Base-by-base conservation (phyloP, 345 rosid species). In the Lumnitzera racemosa region DNA sequence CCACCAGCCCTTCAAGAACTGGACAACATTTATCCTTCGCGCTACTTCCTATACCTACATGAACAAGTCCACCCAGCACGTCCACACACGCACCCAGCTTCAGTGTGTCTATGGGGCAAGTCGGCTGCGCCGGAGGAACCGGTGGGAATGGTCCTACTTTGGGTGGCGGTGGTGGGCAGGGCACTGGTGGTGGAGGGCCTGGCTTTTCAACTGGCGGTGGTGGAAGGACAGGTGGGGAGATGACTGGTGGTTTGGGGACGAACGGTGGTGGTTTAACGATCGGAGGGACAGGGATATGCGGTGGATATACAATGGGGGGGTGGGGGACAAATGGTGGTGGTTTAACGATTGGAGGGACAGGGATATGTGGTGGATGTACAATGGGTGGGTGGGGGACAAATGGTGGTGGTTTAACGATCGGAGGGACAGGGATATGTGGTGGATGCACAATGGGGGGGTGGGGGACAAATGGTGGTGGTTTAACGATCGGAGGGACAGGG, bases 61-160 rank as follows among this genome's bases (percentile, higher is more conserved):
- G 90, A 61, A 86, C 67, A 11, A 91, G 74, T 15, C 97, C 98
- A 4, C 96, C 91, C 15, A 92, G 61, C 8, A 92, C 83, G 68
- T 92, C 98, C 59, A 92, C 97, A 59, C 98, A 92, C 1, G 91
- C 91, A 2, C 83, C 86, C 6, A 92, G 74, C 81, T 85, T 89
- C 1, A 91, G 67, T 5, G 96, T 69, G 74, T 88, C 88, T 43
- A 84, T 77, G 5, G 96, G 73, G 63, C 98, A 92, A 3, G 96
- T 92, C 63, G 73, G 67, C 4, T 75, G 76, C 15, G 68, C 59
- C 17, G 86, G 77, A 1, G 84, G 75, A 2, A 82, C 67, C 2
- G 78, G 75, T 12, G 72, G 62, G 17, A 52, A 20, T 1, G 74
- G 78, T 5, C 51, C 49, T 7, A 13, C 52, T 16, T 49, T 49